Evolutionary conservation across 2,329 filamentous ascomycete genomes (phyloP).

Genomic region (Hortaea werneckii): DNA sequence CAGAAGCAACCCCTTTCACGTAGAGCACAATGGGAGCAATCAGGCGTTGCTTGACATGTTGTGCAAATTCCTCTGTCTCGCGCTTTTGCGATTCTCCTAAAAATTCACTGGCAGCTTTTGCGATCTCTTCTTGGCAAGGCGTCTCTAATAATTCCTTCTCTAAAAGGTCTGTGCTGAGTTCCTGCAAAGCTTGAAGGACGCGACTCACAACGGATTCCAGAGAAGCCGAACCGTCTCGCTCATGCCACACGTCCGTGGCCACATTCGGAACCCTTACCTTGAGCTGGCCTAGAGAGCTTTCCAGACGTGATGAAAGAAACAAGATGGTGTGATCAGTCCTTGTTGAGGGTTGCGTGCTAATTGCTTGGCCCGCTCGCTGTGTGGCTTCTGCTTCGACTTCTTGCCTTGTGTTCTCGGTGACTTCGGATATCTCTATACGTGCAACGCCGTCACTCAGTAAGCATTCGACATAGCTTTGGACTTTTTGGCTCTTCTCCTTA

Average conservation of each 20-base stretch:
- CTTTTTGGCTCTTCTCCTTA: background rate
- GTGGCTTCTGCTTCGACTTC: too few species aligned
- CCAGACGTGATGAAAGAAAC: too few species aligned
- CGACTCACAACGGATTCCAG: background rate
- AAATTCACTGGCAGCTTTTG: background rate
- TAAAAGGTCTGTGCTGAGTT: background rate
- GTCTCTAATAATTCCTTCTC: background rate
- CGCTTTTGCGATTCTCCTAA: conserved; percentile 10
- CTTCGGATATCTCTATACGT: background rate
- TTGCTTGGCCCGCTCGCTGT: too few species aligned
- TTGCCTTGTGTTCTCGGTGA: too few species aligned
- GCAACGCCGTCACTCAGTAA: background rate
- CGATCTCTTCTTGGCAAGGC: background rate
- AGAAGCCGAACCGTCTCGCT: background rate
- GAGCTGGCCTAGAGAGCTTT: background rate
- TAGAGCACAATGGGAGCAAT: conserved; percentile 21
- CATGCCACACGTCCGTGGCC: background rate
- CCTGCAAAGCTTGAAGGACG: background rate
- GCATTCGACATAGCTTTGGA: background rate
- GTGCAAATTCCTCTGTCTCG: conserved; percentile 6
- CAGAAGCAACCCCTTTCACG: conserved; percentile 13
- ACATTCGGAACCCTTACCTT: background rate
- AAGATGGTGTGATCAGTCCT: too few species aligned
- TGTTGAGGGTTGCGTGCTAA: too few species aligned
- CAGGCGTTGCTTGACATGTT: conserved; percentile 11